These are phyloP conservation scores for Microsporum ferrugineum DNA, from an alignment of 2,329 filamentous ascomycete genomes.

Conservation along the genomic window DNA sequence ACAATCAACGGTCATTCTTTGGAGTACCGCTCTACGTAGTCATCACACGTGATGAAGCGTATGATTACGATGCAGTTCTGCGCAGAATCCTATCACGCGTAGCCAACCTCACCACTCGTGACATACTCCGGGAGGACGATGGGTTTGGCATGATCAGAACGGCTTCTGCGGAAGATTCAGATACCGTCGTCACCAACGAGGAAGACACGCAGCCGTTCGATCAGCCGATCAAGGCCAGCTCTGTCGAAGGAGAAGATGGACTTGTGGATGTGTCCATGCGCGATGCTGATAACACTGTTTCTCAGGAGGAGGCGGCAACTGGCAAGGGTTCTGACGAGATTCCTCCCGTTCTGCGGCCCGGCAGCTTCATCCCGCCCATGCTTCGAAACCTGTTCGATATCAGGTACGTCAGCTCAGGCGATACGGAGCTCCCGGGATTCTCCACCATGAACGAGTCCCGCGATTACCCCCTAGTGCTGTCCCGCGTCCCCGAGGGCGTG, in stretches of 20 bases:
- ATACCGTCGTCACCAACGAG: conserved; percentile 54
- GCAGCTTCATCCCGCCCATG: conserved; percentile 48
- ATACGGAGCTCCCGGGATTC: conserved; percentile 60
- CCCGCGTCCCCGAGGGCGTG: conserved; percentile 30
- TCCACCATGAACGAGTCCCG: conserved; percentile 49
- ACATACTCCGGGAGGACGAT: conserved; percentile 47
- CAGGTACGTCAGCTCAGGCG: conserved; percentile 50
- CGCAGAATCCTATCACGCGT: conserved; percentile 70
- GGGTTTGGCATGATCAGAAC: conserved; percentile 40
- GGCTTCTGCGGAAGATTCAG: conserved; percentile 47
- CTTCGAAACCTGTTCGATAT: conserved; percentile 68
- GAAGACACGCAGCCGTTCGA: conserved; percentile 55
- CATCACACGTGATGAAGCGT: conserved; percentile 60
- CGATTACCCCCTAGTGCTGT: conserved; percentile 44
- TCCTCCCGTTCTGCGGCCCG: conserved; percentile 39
- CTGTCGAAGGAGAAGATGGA: conserved; percentile 78
- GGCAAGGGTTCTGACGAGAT: conserved; percentile 43
- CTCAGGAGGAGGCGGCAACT: conserved; percentile 14
- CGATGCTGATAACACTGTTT: conserved; percentile 40
- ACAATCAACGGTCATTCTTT: conserved; percentile 26
- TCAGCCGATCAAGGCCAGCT: conserved; percentile 61
- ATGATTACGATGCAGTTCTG: conserved; percentile 57
- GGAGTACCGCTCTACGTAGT: conserved; percentile 52
- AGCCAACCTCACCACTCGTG: conserved; percentile 61
- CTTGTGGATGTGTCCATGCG: conserved; percentile 85